These are phyloP conservation scores for Penicillium sp. DNA, from an alignment of 2,329 filamentous ascomycete genomes.

Conservation along the genomic window DNA sequence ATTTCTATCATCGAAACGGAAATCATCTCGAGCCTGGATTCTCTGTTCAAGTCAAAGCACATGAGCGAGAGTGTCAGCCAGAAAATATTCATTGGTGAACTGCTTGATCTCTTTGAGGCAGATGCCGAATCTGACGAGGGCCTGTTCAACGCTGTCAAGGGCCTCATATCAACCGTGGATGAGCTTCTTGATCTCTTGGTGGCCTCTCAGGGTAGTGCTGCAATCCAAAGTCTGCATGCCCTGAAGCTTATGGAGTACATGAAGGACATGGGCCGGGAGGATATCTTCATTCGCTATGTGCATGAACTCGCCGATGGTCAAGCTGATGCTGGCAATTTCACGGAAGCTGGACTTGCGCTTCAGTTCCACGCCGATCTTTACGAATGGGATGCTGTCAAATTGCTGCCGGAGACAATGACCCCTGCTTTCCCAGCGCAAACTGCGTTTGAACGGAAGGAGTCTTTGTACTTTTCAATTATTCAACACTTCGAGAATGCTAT, in stretches of 20 bases:
- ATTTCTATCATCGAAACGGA: constrained; percentile 89
- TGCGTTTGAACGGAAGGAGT: constrained; percentile 89
- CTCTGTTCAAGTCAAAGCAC: constrained; percentile 83
- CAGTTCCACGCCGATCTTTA: constrained; percentile 91
- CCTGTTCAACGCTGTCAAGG: constrained; percentile 72
- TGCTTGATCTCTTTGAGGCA: constrained; percentile 76
- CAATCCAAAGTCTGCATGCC: constrained; percentile 82
- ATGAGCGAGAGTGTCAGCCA: constrained; percentile 86
- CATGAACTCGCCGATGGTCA: constrained; percentile 85
- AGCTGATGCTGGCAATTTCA: constrained; percentile 71
- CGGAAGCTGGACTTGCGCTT: constrained; percentile 85
- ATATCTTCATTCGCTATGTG: constrained; percentile 94
- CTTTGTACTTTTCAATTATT: constrained; percentile 91
- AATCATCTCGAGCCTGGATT: constrained; percentile 91
- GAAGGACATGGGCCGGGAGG: constrained; percentile 93
- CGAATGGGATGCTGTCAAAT: constrained; percentile 76
- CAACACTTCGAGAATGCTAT: constrained; percentile 92
- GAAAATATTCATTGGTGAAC: constrained; percentile 86
- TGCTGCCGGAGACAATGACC: constrained; percentile 66
- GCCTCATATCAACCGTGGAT: constrained; percentile 80
- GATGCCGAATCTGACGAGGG: constrained; percentile 69
- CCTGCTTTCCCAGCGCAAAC: constrained; percentile 80
- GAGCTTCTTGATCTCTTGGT: constrained; percentile 89
- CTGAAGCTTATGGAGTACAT: constrained; percentile 93
- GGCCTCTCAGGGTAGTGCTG: constrained; percentile 75